Percentiles rank a stretch among this genome's conserved stretches.
phyloP scores from a whole-genome alignment of 306 rosid genomes.

The Inga oerstediana region DNA sequence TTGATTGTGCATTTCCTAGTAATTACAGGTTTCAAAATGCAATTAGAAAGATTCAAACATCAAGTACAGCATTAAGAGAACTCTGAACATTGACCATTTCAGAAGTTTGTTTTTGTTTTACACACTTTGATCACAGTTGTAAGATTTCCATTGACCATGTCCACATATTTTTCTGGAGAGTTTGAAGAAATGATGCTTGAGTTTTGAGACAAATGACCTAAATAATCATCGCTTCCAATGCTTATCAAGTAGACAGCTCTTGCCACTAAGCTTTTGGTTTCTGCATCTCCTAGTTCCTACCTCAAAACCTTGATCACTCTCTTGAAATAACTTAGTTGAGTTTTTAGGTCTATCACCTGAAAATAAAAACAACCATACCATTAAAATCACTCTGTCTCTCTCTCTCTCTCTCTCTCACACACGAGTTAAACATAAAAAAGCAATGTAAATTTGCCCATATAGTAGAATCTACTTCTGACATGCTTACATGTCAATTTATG shows the following conservation, averaged over 20 bases:
- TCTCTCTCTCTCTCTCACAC: neutral
- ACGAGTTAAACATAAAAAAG: neutral
- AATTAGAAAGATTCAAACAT: neutral
- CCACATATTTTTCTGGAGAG: constrained; percentile 49
- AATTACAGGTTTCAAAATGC: neutral
- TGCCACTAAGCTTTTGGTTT: constrained; percentile 43
- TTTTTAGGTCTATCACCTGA: constrained; percentile 61
- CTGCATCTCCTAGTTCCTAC: constrained; percentile 40
- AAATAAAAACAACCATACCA: neutral
- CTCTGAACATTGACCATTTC: neutral
- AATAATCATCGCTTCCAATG: constrained; percentile 71
- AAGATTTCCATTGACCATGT: constrained; percentile 69
- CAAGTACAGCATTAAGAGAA: neutral
- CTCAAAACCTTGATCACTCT: constrained; percentile 51
- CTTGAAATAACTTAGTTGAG: constrained; percentile 56
- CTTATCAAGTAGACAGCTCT: constrained; percentile 64
- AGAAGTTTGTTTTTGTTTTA: neutral
- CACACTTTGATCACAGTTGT: constrained; percentile 65
- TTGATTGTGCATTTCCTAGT: constrained; percentile 42
- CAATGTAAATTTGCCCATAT: neutral
- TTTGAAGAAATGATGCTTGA: constrained; percentile 40
- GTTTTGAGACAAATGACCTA: constrained; percentile 44
- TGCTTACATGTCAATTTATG: neutral
- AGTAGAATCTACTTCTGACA: neutral
- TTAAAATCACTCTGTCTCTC: neutral